Conservation (phyloP, 192 early-diverging fungal genomes). For the Coemansia sp. region DNA sequence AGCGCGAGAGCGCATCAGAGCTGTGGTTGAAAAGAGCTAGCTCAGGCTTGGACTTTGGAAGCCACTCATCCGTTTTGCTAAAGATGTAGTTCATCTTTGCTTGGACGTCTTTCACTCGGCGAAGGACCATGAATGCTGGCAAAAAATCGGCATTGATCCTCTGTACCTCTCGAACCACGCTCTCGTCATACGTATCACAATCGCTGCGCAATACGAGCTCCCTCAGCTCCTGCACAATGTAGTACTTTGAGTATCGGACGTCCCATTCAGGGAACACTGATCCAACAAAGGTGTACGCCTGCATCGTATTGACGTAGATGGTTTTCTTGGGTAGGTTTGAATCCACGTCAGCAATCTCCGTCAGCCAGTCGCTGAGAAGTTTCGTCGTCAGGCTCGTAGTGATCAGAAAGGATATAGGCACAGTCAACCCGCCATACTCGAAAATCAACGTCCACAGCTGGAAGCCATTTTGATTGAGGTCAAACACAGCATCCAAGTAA, state of each 20-base stretch:
- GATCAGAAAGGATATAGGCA: conserved; percentile 36
- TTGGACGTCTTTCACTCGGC: background rate
- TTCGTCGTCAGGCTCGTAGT: conserved; percentile 21
- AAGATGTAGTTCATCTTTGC: conserved; percentile 11
- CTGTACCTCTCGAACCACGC: background rate
- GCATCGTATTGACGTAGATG: conserved; percentile 29
- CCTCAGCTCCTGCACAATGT: conserved; percentile 30
- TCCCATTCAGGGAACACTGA: conserved; percentile 27
- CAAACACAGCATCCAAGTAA: conserved; percentile 35
- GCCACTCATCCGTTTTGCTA: conserved; percentile 11
- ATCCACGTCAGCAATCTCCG: conserved; percentile 7
- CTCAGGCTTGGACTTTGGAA: conserved; percentile 6
- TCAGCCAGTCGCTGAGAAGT: conserved; percentile 30
- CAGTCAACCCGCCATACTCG: conserved; percentile 13
- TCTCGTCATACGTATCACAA: background rate
- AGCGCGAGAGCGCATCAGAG: conserved; percentile 25
- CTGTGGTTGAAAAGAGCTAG: conserved; percentile 12
- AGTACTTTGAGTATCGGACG: conserved; percentile 30
- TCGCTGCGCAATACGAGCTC: background rate
- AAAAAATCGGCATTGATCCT: conserved; percentile 5
- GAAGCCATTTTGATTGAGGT: conserved; percentile 28
- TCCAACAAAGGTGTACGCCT: background rate
- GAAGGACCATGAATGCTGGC: background rate
- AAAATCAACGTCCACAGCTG: conserved; percentile 48
- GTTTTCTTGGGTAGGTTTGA: conserved; percentile 7